These are phyloP conservation scores for Pseudogymnoascus sp. DNA, from an alignment of 2,329 filamentous ascomycete species.

Conservation along the genomic window DNA sequence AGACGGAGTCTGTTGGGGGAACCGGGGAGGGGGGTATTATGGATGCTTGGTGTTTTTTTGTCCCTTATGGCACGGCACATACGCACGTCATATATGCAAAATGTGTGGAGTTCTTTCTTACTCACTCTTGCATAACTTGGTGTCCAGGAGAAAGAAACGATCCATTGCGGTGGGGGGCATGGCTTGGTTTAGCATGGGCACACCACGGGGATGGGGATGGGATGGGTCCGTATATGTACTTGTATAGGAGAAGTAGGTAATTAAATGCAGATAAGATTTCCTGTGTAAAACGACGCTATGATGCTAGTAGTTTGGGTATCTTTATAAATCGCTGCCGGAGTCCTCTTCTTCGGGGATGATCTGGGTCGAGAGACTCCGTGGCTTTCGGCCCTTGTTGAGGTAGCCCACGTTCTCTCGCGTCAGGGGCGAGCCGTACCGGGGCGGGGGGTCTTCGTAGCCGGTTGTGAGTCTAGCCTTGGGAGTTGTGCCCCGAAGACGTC, in stretches of 20 bases:
- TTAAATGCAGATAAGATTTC: slow-evolving; percentile 3
- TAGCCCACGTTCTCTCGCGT: not conserved
- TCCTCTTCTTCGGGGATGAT: slow-evolving; percentile 1
- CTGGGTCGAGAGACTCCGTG: not conserved
- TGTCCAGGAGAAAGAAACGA: not conserved
- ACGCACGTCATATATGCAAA: not conserved
- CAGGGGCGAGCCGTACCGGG: not conserved
- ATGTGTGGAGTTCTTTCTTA: not conserved
- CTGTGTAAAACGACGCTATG: not conserved
- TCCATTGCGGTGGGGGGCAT: not conserved
- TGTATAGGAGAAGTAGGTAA: not conserved
- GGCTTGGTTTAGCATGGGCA: no score
- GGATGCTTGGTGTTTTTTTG: not conserved
- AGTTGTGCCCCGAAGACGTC: not conserved
- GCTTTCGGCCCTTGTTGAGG: not conserved
- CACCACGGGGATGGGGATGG: no score
- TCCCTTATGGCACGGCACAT: not conserved
- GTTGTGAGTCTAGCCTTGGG: not conserved
- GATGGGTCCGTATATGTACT: slow-evolving; percentile 5
- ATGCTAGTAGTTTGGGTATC: no score
- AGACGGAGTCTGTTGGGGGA: slow-evolving; percentile 2
- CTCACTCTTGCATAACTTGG: not conserved
- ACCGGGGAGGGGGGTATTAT: not conserved
- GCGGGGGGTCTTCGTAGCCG: not conserved
- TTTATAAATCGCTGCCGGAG: not conserved